These are phyloP conservation scores for Arabidopsis suecica DNA, from an alignment of 345 rosid species.

Conservation along the genomic window DNA sequence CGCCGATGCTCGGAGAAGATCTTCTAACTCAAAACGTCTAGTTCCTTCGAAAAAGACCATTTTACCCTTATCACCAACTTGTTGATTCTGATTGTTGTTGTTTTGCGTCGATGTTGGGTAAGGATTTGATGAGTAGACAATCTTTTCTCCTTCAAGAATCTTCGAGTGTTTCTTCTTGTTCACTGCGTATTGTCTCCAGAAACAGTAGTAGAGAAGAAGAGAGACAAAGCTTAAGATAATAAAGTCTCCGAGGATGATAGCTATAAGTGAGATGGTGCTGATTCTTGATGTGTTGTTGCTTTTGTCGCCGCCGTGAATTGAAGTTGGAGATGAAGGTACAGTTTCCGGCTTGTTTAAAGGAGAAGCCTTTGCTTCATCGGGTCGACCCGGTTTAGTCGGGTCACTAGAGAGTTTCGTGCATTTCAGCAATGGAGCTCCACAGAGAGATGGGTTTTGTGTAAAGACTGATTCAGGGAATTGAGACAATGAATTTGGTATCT, in stretches of 20 bases:
- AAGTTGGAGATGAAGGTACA: slow-evolving; percentile 71
- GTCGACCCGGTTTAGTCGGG: slow-evolving; percentile 65
- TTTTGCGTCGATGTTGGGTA: slow-evolving; percentile 56
- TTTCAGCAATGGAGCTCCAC: slow-evolving; percentile 64
- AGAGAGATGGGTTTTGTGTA: slow-evolving; percentile 60
- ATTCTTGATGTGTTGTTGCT: slow-evolving; percentile 43
- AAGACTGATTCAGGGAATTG: slow-evolving; percentile 67
- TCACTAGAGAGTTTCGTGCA: slow-evolving; percentile 50
- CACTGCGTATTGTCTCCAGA: slow-evolving; percentile 74
- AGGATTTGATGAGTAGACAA: slow-evolving; percentile 85
- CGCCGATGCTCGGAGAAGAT: slow-evolving; percentile 87
- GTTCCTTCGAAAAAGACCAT: slow-evolving; percentile 94
- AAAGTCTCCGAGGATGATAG: slow-evolving; percentile 72
- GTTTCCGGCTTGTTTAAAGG: slow-evolving; percentile 55
- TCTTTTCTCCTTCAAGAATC: slow-evolving; percentile 80
- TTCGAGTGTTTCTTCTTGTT: slow-evolving; percentile 59
- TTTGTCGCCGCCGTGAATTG: slow-evolving; percentile 44
- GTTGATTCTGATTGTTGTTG: slow-evolving; percentile 33
- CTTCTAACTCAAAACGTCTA: slow-evolving; percentile 81
- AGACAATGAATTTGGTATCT: slow-evolving; percentile 70
- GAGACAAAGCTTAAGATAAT: slow-evolving; percentile 68
- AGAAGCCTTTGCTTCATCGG: slow-evolving; percentile 67
- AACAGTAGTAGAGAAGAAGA: slow-evolving; percentile 80
- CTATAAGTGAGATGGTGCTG: slow-evolving; percentile 64
- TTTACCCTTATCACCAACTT: slow-evolving; percentile 69